phyloP scores from a whole-genome alignment of 345 rosid genomes.

The Carallia pectinifolia region DNA sequence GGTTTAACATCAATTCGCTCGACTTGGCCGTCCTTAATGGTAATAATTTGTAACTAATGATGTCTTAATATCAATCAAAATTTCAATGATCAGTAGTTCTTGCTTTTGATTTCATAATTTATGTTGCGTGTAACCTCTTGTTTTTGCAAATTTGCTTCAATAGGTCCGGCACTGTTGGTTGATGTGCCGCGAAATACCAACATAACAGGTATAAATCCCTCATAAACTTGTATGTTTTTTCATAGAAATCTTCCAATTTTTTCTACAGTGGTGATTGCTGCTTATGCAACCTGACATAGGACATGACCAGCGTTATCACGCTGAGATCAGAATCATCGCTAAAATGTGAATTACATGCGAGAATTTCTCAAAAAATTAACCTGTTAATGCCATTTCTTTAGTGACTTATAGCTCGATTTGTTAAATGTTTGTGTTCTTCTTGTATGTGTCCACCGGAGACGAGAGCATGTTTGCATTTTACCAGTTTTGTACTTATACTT shows the following conservation, averaged over 20 bases:
- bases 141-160: not conserved
- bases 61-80: not conserved
- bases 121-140: not conserved
- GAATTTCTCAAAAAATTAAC: too few species aligned
- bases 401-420: not conserved
- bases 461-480: too few species aligned
- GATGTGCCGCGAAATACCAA: slow-evolving; percentile 26
- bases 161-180: slow-evolving; percentile 29
- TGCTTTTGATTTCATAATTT: not conserved
- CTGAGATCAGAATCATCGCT: too few species aligned
- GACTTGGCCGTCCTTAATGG: slow-evolving; percentile 28
- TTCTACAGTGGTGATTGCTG: not conserved
- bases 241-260: not conserved
- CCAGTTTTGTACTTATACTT: not conserved
- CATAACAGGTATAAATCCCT: slow-evolving; percentile 23
- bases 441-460: too few species aligned
- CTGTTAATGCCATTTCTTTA: too few species aligned
- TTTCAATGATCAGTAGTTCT: too few species aligned
- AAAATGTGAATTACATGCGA: too few species aligned
- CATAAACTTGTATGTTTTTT: not conserved
- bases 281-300: too few species aligned
- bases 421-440: too few species aligned
- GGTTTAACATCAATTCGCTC: slow-evolving; percentile 46
- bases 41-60: not conserved
- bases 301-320: too few species aligned